phyloP scores from a whole-genome alignment of 2,329 filamentous ascomycete species.

The Salinomyces thailandicus region DNA sequence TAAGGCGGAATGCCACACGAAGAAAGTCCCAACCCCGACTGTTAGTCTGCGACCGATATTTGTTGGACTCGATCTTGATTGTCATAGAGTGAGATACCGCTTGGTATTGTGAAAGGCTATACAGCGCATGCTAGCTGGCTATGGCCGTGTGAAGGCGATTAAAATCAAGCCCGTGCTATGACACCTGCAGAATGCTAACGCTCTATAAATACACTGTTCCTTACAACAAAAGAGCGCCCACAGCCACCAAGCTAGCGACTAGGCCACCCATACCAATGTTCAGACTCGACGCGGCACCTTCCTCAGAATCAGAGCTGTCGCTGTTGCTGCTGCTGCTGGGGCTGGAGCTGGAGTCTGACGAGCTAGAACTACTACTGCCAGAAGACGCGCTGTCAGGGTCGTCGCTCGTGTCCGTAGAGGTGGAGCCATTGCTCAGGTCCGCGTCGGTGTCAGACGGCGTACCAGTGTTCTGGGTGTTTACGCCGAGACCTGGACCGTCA shows the following conservation, averaged over 20 bases:
- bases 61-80: too few species aligned
- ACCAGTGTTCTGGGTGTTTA: slow-evolving; percentile 38
- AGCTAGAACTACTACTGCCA: not conserved
- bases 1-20: too few species aligned
- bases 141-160: too few species aligned
- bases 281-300: not conserved
- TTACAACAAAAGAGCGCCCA: not conserved
- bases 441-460: slow-evolving; percentile 39
- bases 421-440: slow-evolving; percentile 27
- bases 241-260: not conserved
- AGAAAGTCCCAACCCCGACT: too few species aligned
- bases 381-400: not conserved
- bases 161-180: too few species aligned
- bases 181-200: too few species aligned
- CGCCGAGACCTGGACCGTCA: slow-evolving; percentile 41
- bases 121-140: too few species aligned
- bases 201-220: too few species aligned
- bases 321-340: not conserved
- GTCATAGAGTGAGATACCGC: too few species aligned
- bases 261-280: not conserved
- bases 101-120: too few species aligned
- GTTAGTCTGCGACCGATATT: too few species aligned
- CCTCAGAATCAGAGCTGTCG: not conserved
- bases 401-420: slow-evolving; percentile 10
- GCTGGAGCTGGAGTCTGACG: not conserved